Evolutionary conservation across 179 eudicot genomes (phyloP), one percentile per base, ranked within the genome.

Genomic region (Amaranthus tricolor): DNA sequence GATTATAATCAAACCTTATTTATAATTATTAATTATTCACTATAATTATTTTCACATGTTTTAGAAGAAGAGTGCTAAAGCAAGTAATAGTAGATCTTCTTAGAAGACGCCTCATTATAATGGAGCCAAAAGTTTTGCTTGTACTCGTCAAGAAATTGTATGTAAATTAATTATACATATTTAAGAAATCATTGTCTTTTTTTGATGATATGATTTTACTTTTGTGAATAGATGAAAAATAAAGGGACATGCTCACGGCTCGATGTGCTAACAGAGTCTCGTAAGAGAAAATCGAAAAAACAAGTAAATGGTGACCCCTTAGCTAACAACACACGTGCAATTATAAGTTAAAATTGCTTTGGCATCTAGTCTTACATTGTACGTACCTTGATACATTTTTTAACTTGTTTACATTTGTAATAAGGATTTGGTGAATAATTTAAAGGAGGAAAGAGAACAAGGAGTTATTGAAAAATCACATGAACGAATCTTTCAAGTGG

Each of bases 21-120:
- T 4, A 1, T 7, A n/a, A 2, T 4, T 7, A 16, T 4, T 0
- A 0, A 15, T 6, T 45, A 14, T 16, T 45, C 20, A n/a, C n/a
- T 0, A 15, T 44, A 45, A 45, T 2, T 64, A 2, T 64, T 64
- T 7, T 44, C 19, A 16, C 7, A n/a, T n/a, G 0, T n/a, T 62
- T 16, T 6, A 64, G 24, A 21, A 64, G 49, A 64, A 64, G 51
- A 64, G 68, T 5, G 0, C 2, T 2, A 64, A 64, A n/a, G 68
- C 52, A 43, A 45, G 68, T 64, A 16, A 48, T 17, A 72, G 58
- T 49, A 60, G 67, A 45, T 13, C 67, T 13, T 10, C 9, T 10
- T 31, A 62, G 9, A 61, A 62, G 20, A 31, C 62, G 69, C 52
- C 76, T 31, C 76, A 73, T 19, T 73, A 73, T 16, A 50, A 55